Conservation (phyloP, 805 yeast genomes). For the Hemisphaericaspora nanyangensis region DNA sequence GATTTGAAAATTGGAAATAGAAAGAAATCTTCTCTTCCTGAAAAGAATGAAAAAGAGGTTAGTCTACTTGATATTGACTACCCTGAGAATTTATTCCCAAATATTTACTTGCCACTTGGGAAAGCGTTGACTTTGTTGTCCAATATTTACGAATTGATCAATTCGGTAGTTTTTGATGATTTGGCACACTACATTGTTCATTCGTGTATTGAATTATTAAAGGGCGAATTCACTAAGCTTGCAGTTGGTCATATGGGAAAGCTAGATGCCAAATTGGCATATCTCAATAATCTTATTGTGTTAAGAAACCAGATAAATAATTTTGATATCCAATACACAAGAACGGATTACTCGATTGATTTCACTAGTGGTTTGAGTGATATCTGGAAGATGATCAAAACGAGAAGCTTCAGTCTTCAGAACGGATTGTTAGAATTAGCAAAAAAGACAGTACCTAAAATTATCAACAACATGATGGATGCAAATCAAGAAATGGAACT, state of each 20-base stretch:
- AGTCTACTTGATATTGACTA: slow-evolving; percentile 29
- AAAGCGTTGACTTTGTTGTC: slow-evolving; percentile 67
- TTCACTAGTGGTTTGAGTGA: slow-evolving; percentile 66
- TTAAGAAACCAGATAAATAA: slow-evolving; percentile 64
- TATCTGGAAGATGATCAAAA: slow-evolving; percentile 34
- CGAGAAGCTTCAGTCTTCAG: slow-evolving; percentile 44
- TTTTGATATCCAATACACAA: slow-evolving; percentile 75
- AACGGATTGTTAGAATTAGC: slow-evolving; percentile 47
- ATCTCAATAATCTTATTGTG: slow-evolving; percentile 67
- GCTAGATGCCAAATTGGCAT: slow-evolving; percentile 59
- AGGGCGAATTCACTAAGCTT: slow-evolving; percentile 45
- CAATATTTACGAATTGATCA: slow-evolving; percentile 75
- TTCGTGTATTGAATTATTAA: slow-evolving; percentile 62
- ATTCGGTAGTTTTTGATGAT: slow-evolving; percentile 79
- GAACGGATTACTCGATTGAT: slow-evolving; percentile 72
- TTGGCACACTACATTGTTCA: slow-evolving; percentile 85
- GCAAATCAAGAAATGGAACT: slow-evolving; percentile 67
- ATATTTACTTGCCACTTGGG: slow-evolving; percentile 68
- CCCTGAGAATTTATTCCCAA: slow-evolving; percentile 34
- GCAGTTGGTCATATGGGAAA: slow-evolving; percentile 46
- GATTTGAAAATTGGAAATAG: slow-evolving; percentile 60
- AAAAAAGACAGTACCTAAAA: slow-evolving; percentile 70
- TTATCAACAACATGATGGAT: slow-evolving; percentile 78
- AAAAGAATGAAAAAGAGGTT: slow-evolving; percentile 9
- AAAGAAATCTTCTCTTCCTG: slow-evolving; percentile 9